Evolutionary conservation across 2,329 filamentous ascomycete genomes (phyloP).

Genomic region (Sclerotinia nivalis): DNA sequence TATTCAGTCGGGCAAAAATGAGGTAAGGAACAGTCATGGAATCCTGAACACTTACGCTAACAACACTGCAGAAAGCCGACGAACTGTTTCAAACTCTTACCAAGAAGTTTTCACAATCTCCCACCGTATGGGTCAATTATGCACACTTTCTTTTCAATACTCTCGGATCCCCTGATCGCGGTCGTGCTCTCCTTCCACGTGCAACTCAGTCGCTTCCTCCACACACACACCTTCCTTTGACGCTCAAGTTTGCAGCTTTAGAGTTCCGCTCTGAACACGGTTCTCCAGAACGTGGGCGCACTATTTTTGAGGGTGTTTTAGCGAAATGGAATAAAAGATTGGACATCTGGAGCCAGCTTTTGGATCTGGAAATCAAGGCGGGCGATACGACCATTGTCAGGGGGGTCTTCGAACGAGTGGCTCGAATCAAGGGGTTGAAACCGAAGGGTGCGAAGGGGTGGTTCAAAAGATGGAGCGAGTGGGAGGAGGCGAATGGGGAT

Average conservation of each 20-base stretch:
- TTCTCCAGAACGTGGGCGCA: conserved; percentile 86
- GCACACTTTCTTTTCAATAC: conserved; percentile 87
- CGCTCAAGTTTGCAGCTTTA: conserved; percentile 84
- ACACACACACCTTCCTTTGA: conserved; percentile 66
- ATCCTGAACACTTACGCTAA: conserved; percentile 31
- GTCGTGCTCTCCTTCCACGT: conserved; percentile 75
- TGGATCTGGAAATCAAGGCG: conserved; percentile 77
- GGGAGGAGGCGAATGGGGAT: conserved; percentile 75
- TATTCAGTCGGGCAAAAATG: conserved; percentile 83
- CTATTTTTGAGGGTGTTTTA: conserved; percentile 88
- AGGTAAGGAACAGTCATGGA: conserved; percentile 56
- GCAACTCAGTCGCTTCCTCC: conserved; percentile 80
- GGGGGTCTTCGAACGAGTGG: conserved; percentile 79
- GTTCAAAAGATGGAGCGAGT: conserved; percentile 90
- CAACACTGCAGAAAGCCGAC: conserved; percentile 71
- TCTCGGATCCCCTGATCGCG: conserved; percentile 67
- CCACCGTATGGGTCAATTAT: conserved; percentile 90
- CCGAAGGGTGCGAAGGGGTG: conserved; percentile 79
- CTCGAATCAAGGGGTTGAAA: conserved; percentile 70
- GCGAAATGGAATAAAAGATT: conserved; percentile 84
- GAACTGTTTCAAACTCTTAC: conserved; percentile 81
- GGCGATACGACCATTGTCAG: conserved; percentile 62
- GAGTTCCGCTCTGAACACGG: conserved; percentile 85
- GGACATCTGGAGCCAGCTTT: conserved; percentile 88
- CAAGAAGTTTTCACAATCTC: conserved; percentile 81